Evolutionary conservation across 768 basidiomycete genomes (phyloP).

Genomic region (Pleurotus sapidus): DNA sequence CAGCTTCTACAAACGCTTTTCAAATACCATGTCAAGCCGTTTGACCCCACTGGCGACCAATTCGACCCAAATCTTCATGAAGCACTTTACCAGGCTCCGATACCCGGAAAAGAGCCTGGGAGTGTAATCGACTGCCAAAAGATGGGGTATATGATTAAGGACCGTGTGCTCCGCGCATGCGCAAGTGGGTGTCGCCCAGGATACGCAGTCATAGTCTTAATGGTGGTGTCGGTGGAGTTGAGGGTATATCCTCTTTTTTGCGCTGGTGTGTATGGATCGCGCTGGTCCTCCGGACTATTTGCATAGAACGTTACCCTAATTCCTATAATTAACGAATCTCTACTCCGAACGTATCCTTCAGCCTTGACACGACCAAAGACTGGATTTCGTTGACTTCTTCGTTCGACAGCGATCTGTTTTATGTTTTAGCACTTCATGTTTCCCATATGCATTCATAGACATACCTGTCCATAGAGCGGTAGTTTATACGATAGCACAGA

Average conservation of each 20-base stretch:
- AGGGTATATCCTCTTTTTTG: neutral
- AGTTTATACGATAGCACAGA: slow-evolving; percentile 88
- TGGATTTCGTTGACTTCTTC: slow-evolving; percentile 88
- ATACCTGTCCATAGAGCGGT: slow-evolving; percentile 94
- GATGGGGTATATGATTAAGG: slow-evolving; percentile 91
- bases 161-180: slow-evolving; percentile 90
- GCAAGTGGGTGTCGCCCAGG: slow-evolving; percentile 94
- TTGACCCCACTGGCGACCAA: slow-evolving; percentile 87
- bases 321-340: slow-evolving; percentile 76
- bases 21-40: slow-evolving; percentile 89
- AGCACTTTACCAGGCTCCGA: slow-evolving; percentile 90
- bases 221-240: neutral
- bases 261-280: slow-evolving; percentile 2
- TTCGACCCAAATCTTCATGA: slow-evolving; percentile 97
- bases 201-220: slow-evolving; percentile 25
- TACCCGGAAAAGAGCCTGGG: slow-evolving; percentile 87
- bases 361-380: slow-evolving; percentile 47
- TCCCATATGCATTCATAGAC: slow-evolving; percentile 9
- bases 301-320: slow-evolving; percentile 28
- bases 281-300: slow-evolving; percentile 28
- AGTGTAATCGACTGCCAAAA: slow-evolving; percentile 90
- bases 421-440: slow-evolving; percentile 3
- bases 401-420: slow-evolving; percentile 74
- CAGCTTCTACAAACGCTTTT: slow-evolving; percentile 86
- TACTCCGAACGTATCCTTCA: slow-evolving; percentile 68